Base-by-base conservation (phyloP, 2,329 filamentous ascomycete genomes). In the Phialophora verrucosa region DNA sequence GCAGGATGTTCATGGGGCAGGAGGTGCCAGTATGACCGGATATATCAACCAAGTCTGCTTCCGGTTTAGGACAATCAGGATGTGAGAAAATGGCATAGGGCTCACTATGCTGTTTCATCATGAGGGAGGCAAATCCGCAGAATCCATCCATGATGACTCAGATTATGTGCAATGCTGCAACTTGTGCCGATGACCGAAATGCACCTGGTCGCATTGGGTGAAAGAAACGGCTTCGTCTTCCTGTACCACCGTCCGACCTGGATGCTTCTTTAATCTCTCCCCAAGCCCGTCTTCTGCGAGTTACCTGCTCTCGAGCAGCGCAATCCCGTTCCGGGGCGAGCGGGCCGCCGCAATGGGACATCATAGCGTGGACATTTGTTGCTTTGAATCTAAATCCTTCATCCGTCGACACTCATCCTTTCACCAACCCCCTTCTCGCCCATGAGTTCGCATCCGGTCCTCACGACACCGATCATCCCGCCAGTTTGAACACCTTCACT, bases 401-500 rank as follows among this genome's bases (percentile, higher is more conserved):
- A 70, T n/a, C 63, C 63, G 56, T 70, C 68, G 5, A 71, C 38
- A 49, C 25, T 63, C 69, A 71, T 70, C 63, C 57, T 67, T 32
- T 70, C 70, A n/a, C 59, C 67, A 2, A 76, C 63, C 4, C 73
- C 76, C 68, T 75, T 79, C 60, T 77, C 76, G 12, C 77, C 82
- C 81, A 88, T 85, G 67, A 98, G 80, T 77, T 97, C 94, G 32
- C 92, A 93, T 0, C 95, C 95, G 63, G 87, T 90, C 68, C 95
- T 85, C 50, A 99, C 87, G 4, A 97, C 91, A 1, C 94, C 95
- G 11, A 98, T 92, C 54, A 97, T 84, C 0, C 93, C 95, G 6
- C 95, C 94, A 0, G 95, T 98, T 82, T 99, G 95, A 65, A 99
- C 87, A 5, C 83, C 82, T 80, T 99, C 95, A 65, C 88, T 93